Conservation (phyloP, 1,284 basidiomycete genomes). For the Rhodotorula sp. region DNA sequence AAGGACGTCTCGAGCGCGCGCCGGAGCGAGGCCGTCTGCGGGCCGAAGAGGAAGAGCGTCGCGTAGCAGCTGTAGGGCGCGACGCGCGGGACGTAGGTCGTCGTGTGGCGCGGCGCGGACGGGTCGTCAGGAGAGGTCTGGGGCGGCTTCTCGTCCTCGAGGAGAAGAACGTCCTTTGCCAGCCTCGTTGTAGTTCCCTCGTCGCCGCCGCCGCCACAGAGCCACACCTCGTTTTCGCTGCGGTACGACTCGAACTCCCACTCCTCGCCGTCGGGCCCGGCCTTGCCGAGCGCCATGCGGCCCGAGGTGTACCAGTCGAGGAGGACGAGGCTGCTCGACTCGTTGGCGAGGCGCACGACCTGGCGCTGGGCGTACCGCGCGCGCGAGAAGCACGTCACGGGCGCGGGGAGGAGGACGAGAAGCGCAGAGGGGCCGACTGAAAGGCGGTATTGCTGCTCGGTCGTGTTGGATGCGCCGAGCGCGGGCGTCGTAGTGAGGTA, state of each 20-base stretch:
- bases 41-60: conserved; percentile 72
- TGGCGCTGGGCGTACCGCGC: conserved; percentile 81
- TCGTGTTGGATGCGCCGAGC: conserved; percentile 44
- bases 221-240: conserved; percentile 79
- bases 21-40: conserved; percentile 58
- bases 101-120: conserved; percentile 48
- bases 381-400: conserved; percentile 84
- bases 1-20: conserved; percentile 59
- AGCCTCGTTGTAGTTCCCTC: conserved; percentile 53
- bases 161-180: conserved; percentile 72
- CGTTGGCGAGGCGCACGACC: conserved; percentile 64
- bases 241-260: conserved; percentile 86
- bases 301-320: conserved; percentile 93
- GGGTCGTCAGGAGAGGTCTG: conserved; percentile 4
- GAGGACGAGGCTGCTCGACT: conserved; percentile 56
- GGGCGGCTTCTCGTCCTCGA: conserved; percentile 58
- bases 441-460: conserved; percentile 62
- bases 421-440: conserved; percentile 59
- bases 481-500: conserved; percentile 47
- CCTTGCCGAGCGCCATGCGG: conserved; percentile 51
- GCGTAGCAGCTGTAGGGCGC: conserved; percentile 82
- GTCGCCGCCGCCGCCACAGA: conserved; percentile 54
- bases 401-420: conserved; percentile 82
- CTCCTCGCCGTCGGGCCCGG: conserved; percentile 59
- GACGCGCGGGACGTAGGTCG: conserved; percentile 62